Evolutionary conservation across 257 asterid species (phyloP).

Genomic region (Solanum tarijense): DNA sequence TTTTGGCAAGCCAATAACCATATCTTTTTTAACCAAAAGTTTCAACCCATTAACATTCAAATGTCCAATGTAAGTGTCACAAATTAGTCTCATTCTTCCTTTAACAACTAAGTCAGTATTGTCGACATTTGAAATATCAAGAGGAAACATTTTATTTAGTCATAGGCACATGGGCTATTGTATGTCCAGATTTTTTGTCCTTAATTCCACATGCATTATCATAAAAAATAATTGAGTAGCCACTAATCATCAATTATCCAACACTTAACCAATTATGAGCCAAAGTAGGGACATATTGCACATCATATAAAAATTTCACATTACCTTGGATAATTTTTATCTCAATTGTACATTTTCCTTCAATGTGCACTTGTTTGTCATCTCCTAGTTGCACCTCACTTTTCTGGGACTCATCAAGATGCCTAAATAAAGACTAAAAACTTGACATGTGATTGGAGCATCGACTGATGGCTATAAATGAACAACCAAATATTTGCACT

Average conservation of each 20-base stretch:
- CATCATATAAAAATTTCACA: not conserved
- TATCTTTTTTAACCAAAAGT: not conserved
- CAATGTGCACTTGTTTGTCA: not conserved
- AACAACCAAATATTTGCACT: not conserved
- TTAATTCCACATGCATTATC: not conserved
- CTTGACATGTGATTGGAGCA: not conserved
- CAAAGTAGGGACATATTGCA: not conserved
- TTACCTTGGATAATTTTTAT: not conserved
- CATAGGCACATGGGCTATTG: no score
- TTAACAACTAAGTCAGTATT: no score
- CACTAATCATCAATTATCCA: not conserved
- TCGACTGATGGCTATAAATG: not conserved
- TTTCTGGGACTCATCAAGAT: not conserved
- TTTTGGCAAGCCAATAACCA: not conserved
- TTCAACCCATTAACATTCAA: not conserved
- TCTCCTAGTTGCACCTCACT: no score
- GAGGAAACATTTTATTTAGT: no score
- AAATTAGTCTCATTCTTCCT: not conserved
- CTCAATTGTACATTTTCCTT: not conserved
- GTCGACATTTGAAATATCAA: no score
- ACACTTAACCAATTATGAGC: slow-evolving; percentile 1
- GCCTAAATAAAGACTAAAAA: not conserved
- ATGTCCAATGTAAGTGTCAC: not conserved
- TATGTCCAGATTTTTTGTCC: not conserved
- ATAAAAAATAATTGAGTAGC: not conserved